Evolutionary conservation across 2,329 filamentous ascomycete genomes (phyloP).

Genomic region (Purpureocillium lavendulum): DNA sequence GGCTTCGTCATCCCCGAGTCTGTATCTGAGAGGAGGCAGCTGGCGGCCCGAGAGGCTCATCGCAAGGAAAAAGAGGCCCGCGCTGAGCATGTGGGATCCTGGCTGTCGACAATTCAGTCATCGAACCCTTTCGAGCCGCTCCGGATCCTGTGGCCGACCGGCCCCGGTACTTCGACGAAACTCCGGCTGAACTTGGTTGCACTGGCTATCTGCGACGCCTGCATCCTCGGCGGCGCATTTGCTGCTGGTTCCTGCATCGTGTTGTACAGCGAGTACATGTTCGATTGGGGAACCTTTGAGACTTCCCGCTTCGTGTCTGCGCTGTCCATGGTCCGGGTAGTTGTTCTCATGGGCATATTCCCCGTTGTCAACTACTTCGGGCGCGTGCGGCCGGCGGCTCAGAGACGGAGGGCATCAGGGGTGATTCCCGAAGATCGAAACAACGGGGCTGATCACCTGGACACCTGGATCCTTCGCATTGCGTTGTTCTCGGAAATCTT

Average conservation of each 20-base stretch:
- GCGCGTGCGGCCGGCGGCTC: slow-evolving; percentile 44
- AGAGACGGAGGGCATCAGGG: slow-evolving; percentile 27
- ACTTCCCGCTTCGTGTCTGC: slow-evolving; percentile 73
- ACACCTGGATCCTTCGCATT: slow-evolving; percentile 66
- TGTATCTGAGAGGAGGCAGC: slow-evolving; percentile 63
- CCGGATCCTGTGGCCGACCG: slow-evolving; percentile 66
- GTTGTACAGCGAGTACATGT: slow-evolving; percentile 73
- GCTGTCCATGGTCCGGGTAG: slow-evolving; percentile 69
- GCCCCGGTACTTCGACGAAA: slow-evolving; percentile 45
- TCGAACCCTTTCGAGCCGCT: slow-evolving; percentile 70
- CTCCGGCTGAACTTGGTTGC: slow-evolving; percentile 76
- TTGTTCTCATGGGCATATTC: slow-evolving; percentile 65
- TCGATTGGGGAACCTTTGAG: slow-evolving; percentile 75
- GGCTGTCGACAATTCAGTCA: slow-evolving; percentile 27
- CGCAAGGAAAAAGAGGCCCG: slow-evolving; percentile 33
- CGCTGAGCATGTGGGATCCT: slow-evolving; percentile 14
- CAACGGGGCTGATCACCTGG: slow-evolving; percentile 66
- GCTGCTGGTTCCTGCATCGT: slow-evolving; percentile 74
- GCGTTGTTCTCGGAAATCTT: slow-evolving; percentile 69
- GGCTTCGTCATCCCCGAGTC: slow-evolving; percentile 75
- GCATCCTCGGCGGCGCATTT: slow-evolving; percentile 75
- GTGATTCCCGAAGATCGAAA: slow-evolving; percentile 36
- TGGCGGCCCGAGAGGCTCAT: slow-evolving; percentile 61
- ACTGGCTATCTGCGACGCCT: slow-evolving; percentile 71
- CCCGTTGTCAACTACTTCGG: slow-evolving; percentile 71